Base-by-base conservation (phyloP, 495 filamentous ascomycete species). In the Cercophora sp. region DNA sequence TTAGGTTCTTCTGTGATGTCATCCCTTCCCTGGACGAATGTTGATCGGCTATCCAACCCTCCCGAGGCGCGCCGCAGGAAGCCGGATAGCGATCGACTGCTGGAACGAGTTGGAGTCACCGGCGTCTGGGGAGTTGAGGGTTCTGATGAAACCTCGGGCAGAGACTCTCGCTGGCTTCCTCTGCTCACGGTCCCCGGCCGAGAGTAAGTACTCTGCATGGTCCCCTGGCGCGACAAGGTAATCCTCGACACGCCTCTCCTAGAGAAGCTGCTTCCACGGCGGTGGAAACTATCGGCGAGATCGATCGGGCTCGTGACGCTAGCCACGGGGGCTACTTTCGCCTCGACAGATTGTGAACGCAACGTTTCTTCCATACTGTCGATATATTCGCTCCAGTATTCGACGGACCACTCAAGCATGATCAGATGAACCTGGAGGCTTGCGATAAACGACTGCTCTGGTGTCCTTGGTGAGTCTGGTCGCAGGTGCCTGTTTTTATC, bases 351-450 rank as follows among this genome's bases (percentile, higher is more conserved):
- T 23, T 55, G 32, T 6, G 42, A 36, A 26, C 67, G 58, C 26
- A 73, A 41, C 10, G 52, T 40, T 5, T 72, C 59, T 23, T 77
- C 73, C 1, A 77, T 62, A 42, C 54, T 61, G 29, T 70, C 69
- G 10, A 78, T 64, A 52, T 77, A 77, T 60, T 71, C 73, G 16
- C 69, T 56, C 74, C 76, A 79, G 47, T 68, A 66, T 40, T 78
- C 76, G 18, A 46, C 60, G 23, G 70, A 69, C 74, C 74, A 77
- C 35, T 77, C 69, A 32, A 65, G 63, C 19, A 74, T 48, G 8
- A 76, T 58, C n/a, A 72, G 44, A 42, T 79, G 75, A 2, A 60
- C 63, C 19, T 58, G 55, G 8, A 79, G 58, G 9, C 66, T 54
- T 10, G 67, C 55, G 15, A 53, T 32, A 35, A 78, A 69, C 8